Evolutionary conservation across 2,329 filamentous ascomycete species (phyloP).

Genomic region (Aspergillus ruber): DNA sequence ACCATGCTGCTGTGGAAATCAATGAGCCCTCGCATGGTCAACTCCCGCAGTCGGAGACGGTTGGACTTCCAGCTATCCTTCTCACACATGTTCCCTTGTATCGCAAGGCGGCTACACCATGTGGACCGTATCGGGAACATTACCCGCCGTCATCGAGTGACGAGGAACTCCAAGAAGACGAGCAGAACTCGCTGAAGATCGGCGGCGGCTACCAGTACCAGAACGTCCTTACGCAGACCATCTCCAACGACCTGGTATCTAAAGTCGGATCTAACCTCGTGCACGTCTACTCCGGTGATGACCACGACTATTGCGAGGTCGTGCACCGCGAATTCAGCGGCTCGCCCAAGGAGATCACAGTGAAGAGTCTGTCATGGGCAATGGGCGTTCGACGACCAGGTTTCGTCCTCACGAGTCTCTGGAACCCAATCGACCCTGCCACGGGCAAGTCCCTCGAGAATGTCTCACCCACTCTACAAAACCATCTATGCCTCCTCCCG

Average conservation of each 20-base stretch:
- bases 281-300: conserved; percentile 89
- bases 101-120: conserved; percentile 73
- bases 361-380: conserved; percentile 91
- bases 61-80: conserved; percentile 76
- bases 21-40: conserved; percentile 35
- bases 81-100: conserved; percentile 89
- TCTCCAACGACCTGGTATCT: conserved; percentile 69
- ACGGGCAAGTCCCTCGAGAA: conserved; percentile 27
- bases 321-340: conserved; percentile 65
- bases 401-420: conserved; percentile 81
- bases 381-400: conserved; percentile 90
- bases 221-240: conserved; percentile 73
- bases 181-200: conserved; percentile 72
- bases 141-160: conserved; percentile 65
- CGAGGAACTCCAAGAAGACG: conserved; percentile 53
- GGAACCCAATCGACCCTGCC: conserved; percentile 71
- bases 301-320: conserved; percentile 96
- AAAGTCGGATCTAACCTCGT: conserved; percentile 69
- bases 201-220: conserved; percentile 88
- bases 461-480: conserved; percentile 61
- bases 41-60: conserved; percentile 15
- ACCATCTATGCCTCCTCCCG: conserved; percentile 82
- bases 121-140: conserved; percentile 77
- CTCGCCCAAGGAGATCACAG: conserved; percentile 71
- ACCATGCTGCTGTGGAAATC: conserved; percentile 56